A percentile compares a stretch with the other conserved stretches of the same genome.
These are phyloP conservation scores for Neofusicoccum umdonicola DNA, from an alignment of 2,329 filamentous ascomycete species.

Conservation along the genomic window DNA sequence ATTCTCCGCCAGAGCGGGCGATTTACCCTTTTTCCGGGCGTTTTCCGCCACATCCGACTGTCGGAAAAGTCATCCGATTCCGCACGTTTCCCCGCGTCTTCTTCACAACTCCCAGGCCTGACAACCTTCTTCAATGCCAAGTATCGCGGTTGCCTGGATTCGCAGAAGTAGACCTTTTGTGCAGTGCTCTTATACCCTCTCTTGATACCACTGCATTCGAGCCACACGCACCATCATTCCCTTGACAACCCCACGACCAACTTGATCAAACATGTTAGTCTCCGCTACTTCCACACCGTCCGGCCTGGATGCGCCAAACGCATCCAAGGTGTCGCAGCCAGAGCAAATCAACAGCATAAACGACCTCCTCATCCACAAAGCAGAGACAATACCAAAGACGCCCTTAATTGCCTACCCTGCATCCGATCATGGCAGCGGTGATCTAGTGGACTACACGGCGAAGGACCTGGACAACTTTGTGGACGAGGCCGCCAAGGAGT, in stretches of 20 bases:
- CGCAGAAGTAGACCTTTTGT: background rate
- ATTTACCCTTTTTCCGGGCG: background rate
- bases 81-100: background rate
- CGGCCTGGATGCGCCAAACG: background rate
- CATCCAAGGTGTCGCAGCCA: conserved; percentile 5
- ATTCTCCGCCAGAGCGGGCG: background rate
- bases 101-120: background rate
- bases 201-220: background rate
- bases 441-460: conserved; percentile 29
- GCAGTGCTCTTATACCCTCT: background rate
- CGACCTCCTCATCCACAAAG: conserved; percentile 12
- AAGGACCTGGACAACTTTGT: conserved; percentile 26
- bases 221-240: background rate
- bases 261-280: background rate
- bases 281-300: background rate
- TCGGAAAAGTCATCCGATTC: conserved; percentile 7
- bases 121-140: conserved; percentile 8
- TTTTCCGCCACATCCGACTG: background rate
- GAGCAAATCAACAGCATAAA: conserved; percentile 14
- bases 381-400: conserved; percentile 18
- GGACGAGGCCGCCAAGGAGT: conserved; percentile 25
- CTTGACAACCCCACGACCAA: background rate
- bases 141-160: background rate
- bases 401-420: conserved; percentile 26
- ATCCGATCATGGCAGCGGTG: conserved; percentile 23